phyloP scores from a whole-genome alignment of 2,329 filamentous ascomycete species.

The Claviceps arundinis region DNA sequence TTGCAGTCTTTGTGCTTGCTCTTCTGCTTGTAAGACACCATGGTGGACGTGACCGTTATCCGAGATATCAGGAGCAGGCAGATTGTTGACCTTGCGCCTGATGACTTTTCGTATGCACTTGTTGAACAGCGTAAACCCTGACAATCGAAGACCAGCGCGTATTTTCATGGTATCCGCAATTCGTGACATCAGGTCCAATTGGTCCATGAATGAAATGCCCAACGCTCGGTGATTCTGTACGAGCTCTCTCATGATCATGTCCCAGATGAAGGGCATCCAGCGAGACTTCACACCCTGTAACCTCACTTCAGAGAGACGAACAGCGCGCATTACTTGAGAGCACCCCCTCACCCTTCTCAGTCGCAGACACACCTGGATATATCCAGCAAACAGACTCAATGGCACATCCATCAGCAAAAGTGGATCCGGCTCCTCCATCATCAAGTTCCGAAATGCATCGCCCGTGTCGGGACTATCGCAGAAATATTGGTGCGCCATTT shows the following conservation, averaged over 20 bases:
- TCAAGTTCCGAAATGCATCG: constrained; percentile 8
- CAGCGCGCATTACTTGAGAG: constrained; percentile 18
- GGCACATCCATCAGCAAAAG: constrained; percentile 13
- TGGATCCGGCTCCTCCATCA: constrained; percentile 12
- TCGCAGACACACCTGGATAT: constrained; percentile 25
- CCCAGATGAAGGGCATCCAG: constrained; percentile 20
- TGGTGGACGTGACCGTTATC: neutral
- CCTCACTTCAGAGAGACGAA: constrained; percentile 16
- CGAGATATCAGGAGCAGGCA: constrained; percentile 5
- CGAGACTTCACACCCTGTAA: constrained; percentile 11
- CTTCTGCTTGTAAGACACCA: neutral
- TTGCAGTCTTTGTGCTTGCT: neutral
- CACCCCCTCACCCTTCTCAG: constrained; percentile 9
- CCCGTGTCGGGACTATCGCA: constrained; percentile 23
- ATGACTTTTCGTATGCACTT: constrained; percentile 12
- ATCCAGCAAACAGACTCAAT: constrained; percentile 32
- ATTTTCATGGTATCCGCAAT: constrained; percentile 17
- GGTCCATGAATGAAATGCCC: constrained; percentile 15
- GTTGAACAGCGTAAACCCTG: constrained; percentile 10
- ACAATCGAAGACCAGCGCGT: constrained; percentile 11
- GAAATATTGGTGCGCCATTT: constrained; percentile 36
- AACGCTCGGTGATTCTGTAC: constrained; percentile 17
- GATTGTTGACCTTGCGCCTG: constrained; percentile 12
- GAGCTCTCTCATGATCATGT: constrained; percentile 20
- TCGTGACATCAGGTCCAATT: constrained; percentile 16